These are phyloP conservation scores for Nitzschia palea DNA, from an alignment of 108 stramenopile species.

Conservation along the genomic window DNA sequence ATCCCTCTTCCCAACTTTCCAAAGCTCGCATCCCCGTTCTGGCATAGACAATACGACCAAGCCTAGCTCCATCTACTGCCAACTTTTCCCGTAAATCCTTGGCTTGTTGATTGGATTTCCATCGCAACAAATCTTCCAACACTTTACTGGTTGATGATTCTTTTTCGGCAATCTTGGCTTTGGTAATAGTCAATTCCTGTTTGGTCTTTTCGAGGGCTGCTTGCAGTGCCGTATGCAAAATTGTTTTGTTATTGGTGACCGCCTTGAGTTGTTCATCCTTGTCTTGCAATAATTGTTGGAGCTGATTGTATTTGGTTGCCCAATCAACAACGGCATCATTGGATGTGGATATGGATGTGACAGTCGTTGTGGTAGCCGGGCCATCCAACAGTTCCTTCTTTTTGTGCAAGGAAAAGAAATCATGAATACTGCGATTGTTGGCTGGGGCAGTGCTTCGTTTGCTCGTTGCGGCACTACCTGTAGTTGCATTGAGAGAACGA, in stretches of 20 bases:
- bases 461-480: background rate
- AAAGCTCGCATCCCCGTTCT: conserved; percentile 56
- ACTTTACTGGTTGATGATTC: conserved; percentile 14
- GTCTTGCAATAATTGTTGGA: conserved; percentile 44
- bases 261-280: conserved; percentile 63
- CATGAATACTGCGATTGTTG: conserved; percentile 38
- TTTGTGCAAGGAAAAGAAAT: conserved; percentile 23
- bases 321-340: conserved; percentile 4
- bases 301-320: conserved; percentile 20
- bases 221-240: conserved; percentile 65
- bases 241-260: conserved; percentile 77
- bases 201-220: conserved; percentile 45
- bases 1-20: conserved; percentile 86
- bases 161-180: conserved; percentile 25
- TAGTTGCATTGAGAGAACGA: background rate
- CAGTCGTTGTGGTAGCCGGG: background rate
- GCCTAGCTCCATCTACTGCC: conserved; percentile 75
- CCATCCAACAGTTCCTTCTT: background rate
- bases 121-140: conserved; percentile 63
- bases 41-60: conserved; percentile 68
- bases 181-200: conserved; percentile 37
- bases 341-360: background rate
- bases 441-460: conserved; percentile 15
- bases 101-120: conserved; percentile 50
- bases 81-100: conserved; percentile 61